Percentiles rank a stretch among this genome's conserved stretches.
These are phyloP conservation scores for Podaxis sp. DNA, from an alignment of 768 basidiomycete species.

Conservation along the genomic window DNA sequence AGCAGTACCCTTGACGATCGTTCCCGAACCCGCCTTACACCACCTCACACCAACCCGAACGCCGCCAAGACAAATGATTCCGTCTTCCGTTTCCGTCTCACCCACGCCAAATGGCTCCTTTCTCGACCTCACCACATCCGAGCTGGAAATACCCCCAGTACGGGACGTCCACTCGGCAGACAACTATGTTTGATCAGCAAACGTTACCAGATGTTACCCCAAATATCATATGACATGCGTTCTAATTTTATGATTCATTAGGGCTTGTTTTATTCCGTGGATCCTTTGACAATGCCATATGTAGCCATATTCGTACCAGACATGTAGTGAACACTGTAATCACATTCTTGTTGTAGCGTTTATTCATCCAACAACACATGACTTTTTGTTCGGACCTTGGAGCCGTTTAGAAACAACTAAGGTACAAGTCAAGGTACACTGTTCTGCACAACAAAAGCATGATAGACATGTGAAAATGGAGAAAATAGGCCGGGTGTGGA, in stretches of 20 bases:
- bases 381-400: background rate
- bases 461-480: background rate
- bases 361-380: background rate
- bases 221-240: background rate
- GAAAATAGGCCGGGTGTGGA: background rate
- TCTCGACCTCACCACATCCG: constrained; percentile 19
- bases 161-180: background rate
- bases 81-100: constrained; percentile 15
- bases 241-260: background rate
- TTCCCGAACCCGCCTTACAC: background rate
- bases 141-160: background rate
- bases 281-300: background rate
- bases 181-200: background rate
- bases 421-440: background rate
- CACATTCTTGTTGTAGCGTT: background rate
- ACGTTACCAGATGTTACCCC: background rate
- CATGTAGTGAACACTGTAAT: background rate
- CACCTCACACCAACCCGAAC: background rate
- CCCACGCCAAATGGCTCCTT: constrained; percentile 20
- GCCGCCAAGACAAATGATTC: background rate
- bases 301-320: background rate
- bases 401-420: background rate
- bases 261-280: background rate
- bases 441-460: constrained; percentile 12
- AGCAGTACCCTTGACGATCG: background rate